Percentiles rank a stretch among this genome's conserved stretches.
phyloP scores from a whole-genome alignment of 306 rosid species.

The Acacia confusa region DNA sequence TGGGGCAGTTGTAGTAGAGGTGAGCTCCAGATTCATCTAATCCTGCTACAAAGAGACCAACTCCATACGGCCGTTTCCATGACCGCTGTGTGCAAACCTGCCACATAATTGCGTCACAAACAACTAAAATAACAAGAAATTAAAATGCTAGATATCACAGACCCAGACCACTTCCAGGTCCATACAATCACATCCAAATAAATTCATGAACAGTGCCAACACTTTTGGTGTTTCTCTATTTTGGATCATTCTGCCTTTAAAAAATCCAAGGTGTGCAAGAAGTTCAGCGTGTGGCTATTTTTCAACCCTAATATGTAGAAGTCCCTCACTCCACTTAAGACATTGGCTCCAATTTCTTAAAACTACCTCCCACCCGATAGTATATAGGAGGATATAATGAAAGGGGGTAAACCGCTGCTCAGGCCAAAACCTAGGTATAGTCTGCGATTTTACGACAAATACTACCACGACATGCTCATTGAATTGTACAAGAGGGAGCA shows the following conservation, averaged over 20 bases:
- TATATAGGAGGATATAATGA: not conserved
- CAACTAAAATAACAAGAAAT: not conserved
- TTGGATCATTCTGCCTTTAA: not conserved
- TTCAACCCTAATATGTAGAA: not conserved
- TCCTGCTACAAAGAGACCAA: constrained; percentile 93
- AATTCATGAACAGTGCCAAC: not conserved
- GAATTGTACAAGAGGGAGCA: not conserved
- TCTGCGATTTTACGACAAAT: constrained; percentile 24
- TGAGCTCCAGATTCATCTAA: constrained; percentile 98
- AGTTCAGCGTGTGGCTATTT: not conserved
- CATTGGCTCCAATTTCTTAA: not conserved
- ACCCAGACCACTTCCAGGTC: constrained; percentile 3
- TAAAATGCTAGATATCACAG: not conserved
- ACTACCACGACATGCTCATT: not conserved
- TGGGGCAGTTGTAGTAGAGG: constrained; percentile 98
- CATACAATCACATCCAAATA: not conserved
- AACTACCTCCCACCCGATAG: not conserved
- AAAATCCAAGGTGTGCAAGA: not conserved
- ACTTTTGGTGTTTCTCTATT: not conserved
- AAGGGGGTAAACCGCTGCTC: not conserved
- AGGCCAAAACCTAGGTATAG: constrained; percentile 36
- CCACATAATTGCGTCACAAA: constrained; percentile 36
- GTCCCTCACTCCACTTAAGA: not conserved
- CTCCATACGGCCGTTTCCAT: constrained; percentile 99
- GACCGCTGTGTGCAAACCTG: constrained; percentile 99